Evolutionary conservation across 805 yeast genomes (phyloP), one percentile per base, ranked within the genome.

Genomic region (Candida mattraensis): DNA sequence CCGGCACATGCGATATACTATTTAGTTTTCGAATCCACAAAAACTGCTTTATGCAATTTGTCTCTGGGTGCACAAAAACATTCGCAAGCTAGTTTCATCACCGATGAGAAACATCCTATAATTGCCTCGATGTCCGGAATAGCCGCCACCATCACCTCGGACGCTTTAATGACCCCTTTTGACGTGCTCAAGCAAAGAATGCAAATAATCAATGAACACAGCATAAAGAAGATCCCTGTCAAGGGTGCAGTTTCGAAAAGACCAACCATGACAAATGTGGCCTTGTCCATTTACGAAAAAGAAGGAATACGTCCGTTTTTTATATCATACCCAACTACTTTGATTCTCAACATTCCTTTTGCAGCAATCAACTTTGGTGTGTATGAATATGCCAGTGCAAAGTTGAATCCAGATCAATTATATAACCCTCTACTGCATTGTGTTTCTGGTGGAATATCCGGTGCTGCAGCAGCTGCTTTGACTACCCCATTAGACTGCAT

Each of bases 1-100:
- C 99, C 99, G 3, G 97, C 98, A 3, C 99, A 91, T 65, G 98
- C 98, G 3, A 83, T 93, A 5, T 91, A 93, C 63, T 91, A 88
- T 59, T 80, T 89, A n/a, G 94, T 93, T 4, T 93, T 88, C 61
- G 99, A 91, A 63, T 72, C 79, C 33, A 72, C 88, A 30, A 83
- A 84, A 56, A 77, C 83, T 6, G 56, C 70, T 9, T 61, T 83
- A 32, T 70, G 69, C 23, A 64, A 66, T 34, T 41, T 33, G 23
- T 46, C 45, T 18, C 26, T 50, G 58, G 60, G 28, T 51, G 52
- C 37, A 39, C 43, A 28, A 18, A 26, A 26, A 12, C 42, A 38
- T 23, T 15, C 40, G 4, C 42, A 65, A 18, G 58, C 66, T 7
- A 63, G 44, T 33, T 60, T 72, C 23, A 77, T 76, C 43, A 76